These are phyloP conservation scores for Auriscalpium orientale DNA, from an alignment of 768 basidiomycete species.

Conservation along the genomic window DNA sequence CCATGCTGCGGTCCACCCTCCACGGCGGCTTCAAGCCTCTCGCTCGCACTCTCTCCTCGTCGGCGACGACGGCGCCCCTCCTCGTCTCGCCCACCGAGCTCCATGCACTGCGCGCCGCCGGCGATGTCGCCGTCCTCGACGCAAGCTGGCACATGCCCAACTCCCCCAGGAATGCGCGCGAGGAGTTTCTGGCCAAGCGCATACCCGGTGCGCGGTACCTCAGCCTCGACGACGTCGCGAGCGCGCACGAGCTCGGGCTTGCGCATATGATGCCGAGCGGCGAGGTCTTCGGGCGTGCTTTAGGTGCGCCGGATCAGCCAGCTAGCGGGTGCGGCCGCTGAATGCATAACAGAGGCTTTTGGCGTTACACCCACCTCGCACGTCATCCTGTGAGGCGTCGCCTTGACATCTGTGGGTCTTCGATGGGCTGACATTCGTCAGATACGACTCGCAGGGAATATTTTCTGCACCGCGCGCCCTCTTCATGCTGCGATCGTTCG, in stretches of 20 bases:
- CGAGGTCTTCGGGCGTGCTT: conserved; percentile 66
- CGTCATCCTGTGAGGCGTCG: conserved; percentile 60
- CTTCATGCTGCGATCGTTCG: conserved; percentile 92
- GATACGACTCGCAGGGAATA: conserved; percentile 85
- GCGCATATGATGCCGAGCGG: conserved; percentile 90
- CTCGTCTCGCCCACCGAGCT: conserved; percentile 25
- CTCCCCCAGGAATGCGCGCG: conserved; percentile 56
- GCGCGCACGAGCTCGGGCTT: conserved; percentile 66
- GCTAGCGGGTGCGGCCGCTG: not conserved
- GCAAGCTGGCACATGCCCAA: conserved; percentile 95
- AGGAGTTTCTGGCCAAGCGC: conserved; percentile 60
- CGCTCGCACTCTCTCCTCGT: not conserved
- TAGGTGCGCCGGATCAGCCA: conserved; percentile 45
- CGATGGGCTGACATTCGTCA: conserved; percentile 22
- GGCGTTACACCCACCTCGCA: conserved; percentile 70
- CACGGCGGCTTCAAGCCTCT: not conserved
- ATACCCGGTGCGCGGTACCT: conserved; percentile 70
- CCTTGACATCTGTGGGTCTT: not conserved
- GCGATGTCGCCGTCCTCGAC: conserved; percentile 49
- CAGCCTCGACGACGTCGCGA: conserved; percentile 75
- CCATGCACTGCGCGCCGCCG: conserved; percentile 17
- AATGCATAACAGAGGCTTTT: conserved; percentile 43
- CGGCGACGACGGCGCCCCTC: conserved; percentile 20
- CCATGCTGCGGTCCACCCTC: not conserved
- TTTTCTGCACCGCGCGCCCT: conserved; percentile 90